Conservation (phyloP, 2,329 filamentous ascomycete genomes). For the Aureobasidium leucospermi region DNA sequence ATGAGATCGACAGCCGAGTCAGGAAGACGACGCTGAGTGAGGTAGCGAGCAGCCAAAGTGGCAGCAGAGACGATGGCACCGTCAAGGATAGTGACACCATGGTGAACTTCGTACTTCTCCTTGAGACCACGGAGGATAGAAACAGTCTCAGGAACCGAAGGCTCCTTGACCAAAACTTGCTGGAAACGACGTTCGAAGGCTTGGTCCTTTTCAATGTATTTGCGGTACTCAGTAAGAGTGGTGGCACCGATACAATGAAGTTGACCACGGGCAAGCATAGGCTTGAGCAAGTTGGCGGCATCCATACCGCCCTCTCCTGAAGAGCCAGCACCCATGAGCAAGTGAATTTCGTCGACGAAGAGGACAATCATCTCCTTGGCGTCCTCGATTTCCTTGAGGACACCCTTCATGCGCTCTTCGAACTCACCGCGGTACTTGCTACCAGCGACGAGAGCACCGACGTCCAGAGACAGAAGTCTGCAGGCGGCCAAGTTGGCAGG, state of each 20-base stretch:
- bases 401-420: slow-evolving; percentile 98
- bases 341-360: slow-evolving; percentile 97
- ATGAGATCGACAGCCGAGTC: slow-evolving; percentile 96
- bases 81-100: slow-evolving; percentile 94
- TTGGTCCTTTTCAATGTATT: slow-evolving; percentile 98
- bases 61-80: slow-evolving; percentile 85
- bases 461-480: slow-evolving; percentile 88
- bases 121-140: slow-evolving; percentile 98
- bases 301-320: slow-evolving; percentile 98
- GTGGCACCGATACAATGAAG: slow-evolving; percentile 97
- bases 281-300: slow-evolving; percentile 93
- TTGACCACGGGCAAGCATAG: slow-evolving; percentile 94
- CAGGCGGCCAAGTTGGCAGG: slow-evolving; percentile 91
- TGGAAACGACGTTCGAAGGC: slow-evolving; percentile 98
- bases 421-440: slow-evolving; percentile 99
- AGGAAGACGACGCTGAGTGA: slow-evolving; percentile 82
- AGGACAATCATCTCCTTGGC: slow-evolving; percentile 95
- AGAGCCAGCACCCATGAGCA: slow-evolving; percentile 94
- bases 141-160: slow-evolving; percentile 77
- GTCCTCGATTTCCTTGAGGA: slow-evolving; percentile 91
- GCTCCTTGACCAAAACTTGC: slow-evolving; percentile 95
- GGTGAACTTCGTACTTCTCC: slow-evolving; percentile 96
- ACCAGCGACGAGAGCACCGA: slow-evolving; percentile 88
- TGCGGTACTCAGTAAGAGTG: slow-evolving; percentile 89
- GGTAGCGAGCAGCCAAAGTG: slow-evolving; percentile 86